A percentile compares a stretch with the other conserved stretches of the same genome.
Evolutionary conservation across 495 filamentous ascomycete genomes (phyloP).

Genomic region (Penicillium steckii): DNA sequence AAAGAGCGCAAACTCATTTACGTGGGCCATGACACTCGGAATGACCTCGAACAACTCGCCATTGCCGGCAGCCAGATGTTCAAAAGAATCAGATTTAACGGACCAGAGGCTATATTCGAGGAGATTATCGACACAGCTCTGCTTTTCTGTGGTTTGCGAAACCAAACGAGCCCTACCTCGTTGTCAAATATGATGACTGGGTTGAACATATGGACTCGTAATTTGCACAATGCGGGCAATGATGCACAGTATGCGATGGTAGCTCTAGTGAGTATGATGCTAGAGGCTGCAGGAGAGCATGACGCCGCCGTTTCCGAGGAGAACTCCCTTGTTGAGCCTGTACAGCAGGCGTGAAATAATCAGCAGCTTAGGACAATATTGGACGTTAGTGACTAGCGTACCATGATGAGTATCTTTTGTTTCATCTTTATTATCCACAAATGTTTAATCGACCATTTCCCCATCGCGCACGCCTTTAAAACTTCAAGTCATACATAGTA

Average conservation of each 20-base stretch:
- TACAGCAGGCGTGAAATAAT: too few relatives aligned
- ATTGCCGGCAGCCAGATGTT: slow-evolving; percentile 51
- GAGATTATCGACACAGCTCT: slow-evolving; percentile 68
- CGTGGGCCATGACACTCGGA: slow-evolving; percentile 69
- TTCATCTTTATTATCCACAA: too few relatives aligned
- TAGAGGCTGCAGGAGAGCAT: slow-evolving; percentile 24
- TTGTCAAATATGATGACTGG: slow-evolving; percentile 61
- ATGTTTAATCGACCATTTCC: too few relatives aligned
- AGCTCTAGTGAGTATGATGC: slow-evolving; percentile 66
- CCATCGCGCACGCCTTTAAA: too few relatives aligned
- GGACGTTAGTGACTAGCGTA: too few relatives aligned
- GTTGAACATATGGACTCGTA: slow-evolving; percentile 58
- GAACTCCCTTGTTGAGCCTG: too few relatives aligned
- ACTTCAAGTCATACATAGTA: too few relatives aligned
- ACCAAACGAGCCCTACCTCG: slow-evolving; percentile 46
- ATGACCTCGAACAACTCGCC: slow-evolving; percentile 66
- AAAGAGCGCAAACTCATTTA: slow-evolving; percentile 63
- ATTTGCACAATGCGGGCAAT: slow-evolving; percentile 93
- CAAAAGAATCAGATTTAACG: background rate
- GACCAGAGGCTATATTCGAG: slow-evolving; percentile 28
- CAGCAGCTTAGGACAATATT: too few relatives aligned
- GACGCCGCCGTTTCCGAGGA: background rate
- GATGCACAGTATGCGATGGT: slow-evolving; percentile 85
- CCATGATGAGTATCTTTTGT: too few relatives aligned
- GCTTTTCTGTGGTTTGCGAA: slow-evolving; percentile 60